A percentile compares a stretch with the other conserved stretches of the same genome.
These are phyloP conservation scores for Pythium brassicae DNA, from an alignment of 352 stramenopile genomes.

Conservation along the genomic window DNA sequence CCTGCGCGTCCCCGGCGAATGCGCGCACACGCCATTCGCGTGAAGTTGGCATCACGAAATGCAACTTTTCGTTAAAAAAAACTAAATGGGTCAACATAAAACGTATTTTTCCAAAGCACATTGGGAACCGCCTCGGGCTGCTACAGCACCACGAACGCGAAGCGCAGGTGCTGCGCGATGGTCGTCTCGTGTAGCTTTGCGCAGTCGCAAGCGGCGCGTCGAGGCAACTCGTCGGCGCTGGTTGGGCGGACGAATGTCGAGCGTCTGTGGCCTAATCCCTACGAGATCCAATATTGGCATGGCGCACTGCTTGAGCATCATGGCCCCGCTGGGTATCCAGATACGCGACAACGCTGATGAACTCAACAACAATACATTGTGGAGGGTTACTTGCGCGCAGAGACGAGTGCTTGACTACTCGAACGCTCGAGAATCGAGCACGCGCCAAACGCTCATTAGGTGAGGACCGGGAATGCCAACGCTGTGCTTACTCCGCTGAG, in stretches of 20 bases:
- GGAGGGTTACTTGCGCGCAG: background rate
- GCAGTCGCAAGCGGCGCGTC: too few relatives aligned
- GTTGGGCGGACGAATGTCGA: constrained; percentile 82
- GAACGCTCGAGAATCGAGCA: too few relatives aligned
- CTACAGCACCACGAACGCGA: constrained; percentile 88
- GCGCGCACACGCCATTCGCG: constrained; percentile 6
- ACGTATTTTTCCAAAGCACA: too few relatives aligned
- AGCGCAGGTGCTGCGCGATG: constrained; percentile 84
- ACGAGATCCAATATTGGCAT: too few relatives aligned
- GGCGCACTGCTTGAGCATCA: too few relatives aligned
- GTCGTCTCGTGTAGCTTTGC: constrained; percentile 92
- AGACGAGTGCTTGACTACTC: too few relatives aligned
- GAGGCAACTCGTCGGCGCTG: constrained; percentile 90
- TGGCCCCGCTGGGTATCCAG: background rate
- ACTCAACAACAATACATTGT: constrained; percentile 1
- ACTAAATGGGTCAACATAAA: too few relatives aligned
- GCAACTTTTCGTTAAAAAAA: too few relatives aligned
- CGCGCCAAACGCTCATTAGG: too few relatives aligned
- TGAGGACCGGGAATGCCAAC: too few relatives aligned
- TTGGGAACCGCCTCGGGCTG: constrained; percentile 33
- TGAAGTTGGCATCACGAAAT: too few relatives aligned
- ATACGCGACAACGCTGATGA: constrained; percentile 2
- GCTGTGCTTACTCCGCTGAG: too few relatives aligned
- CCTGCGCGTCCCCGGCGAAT: constrained; percentile 16
- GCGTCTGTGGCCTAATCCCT: constrained; percentile 35